Evolutionary conservation across 306 rosid genomes (phyloP).

Genomic region (Erythrophleum fordii): DNA sequence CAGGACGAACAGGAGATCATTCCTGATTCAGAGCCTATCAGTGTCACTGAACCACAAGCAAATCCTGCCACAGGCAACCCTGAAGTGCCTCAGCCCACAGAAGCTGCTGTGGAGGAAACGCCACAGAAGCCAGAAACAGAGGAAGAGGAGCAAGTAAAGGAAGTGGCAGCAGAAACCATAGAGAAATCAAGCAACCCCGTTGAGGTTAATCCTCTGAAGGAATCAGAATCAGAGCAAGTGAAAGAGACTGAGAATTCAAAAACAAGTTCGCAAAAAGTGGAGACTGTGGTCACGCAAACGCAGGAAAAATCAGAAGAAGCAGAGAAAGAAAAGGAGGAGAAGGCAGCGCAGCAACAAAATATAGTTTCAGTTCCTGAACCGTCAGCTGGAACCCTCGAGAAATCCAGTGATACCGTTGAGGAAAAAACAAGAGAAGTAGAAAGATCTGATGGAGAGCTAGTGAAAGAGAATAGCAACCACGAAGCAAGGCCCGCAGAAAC

Average conservation of each 20-base stretch:
- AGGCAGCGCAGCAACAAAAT: constrained; percentile 1
- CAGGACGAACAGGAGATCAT: constrained; percentile 45
- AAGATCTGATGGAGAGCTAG: constrained; percentile 9
- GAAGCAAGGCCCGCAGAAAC: constrained; percentile 23
- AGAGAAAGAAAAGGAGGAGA: constrained; percentile 32
- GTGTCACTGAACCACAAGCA: constrained; percentile 32
- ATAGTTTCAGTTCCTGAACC: constrained; percentile 27
- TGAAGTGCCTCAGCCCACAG: constrained; percentile 22
- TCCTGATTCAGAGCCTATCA: constrained; percentile 33
- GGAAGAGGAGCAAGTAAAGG: constrained; percentile 36
- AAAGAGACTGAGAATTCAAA: constrained; percentile 6
- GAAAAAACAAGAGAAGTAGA: constrained; percentile 44
- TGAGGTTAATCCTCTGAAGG: background rate
- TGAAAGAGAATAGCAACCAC: constrained; percentile 11
- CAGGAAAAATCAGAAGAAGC: constrained; percentile 34
- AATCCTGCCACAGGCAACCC: constrained; percentile 32
- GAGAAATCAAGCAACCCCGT: background rate
- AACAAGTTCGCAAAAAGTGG: background rate
- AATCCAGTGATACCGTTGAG: constrained; percentile 16
- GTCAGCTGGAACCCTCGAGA: constrained; percentile 36
- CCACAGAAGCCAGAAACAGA: constrained; percentile 33
- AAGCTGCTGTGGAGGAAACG: constrained; percentile 37
- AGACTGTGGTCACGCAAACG: background rate
- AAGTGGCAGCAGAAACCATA: constrained; percentile 7
- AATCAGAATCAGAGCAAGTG: background rate